These are phyloP conservation scores for Dichomitus squalens DNA, from an alignment of 1,284 basidiomycete species.

Conservation along the genomic window DNA sequence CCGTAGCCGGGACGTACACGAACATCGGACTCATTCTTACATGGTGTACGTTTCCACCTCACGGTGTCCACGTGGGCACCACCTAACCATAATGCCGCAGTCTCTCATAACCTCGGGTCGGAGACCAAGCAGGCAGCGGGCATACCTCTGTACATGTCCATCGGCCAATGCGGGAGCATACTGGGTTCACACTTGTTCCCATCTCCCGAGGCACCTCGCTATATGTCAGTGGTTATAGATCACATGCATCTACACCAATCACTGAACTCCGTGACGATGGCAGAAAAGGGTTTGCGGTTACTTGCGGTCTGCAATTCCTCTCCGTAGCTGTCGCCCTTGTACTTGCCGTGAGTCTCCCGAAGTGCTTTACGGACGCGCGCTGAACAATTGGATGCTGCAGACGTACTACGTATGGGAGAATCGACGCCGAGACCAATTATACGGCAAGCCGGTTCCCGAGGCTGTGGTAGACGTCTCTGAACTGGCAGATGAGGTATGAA, in stretches of 20 bases:
- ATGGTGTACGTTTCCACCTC: slow-evolving; percentile 58
- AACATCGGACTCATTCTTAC: slow-evolving; percentile 68
- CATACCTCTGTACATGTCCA: slow-evolving; percentile 75
- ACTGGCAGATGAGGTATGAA: background rate
- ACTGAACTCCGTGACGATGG: background rate
- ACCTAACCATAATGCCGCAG: slow-evolving; percentile 38
- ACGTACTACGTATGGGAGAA: slow-evolving; percentile 35
- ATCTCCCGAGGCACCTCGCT: slow-evolving; percentile 59
- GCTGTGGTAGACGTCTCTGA: no score
- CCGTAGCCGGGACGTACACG: slow-evolving; percentile 70
- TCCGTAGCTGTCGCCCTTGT: slow-evolving; percentile 53
- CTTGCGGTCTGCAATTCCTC: slow-evolving; percentile 58
- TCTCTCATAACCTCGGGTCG: slow-evolving; percentile 74
- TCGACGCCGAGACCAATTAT: no score
- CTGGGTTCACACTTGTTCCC: slow-evolving; percentile 76
- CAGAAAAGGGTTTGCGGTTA: slow-evolving; percentile 69
- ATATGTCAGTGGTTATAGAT: slow-evolving; percentile 45
- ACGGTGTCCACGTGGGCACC: background rate
- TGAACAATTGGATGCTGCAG: background rate
- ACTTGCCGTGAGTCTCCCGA: slow-evolving; percentile 53
- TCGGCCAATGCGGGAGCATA: slow-evolving; percentile 74
- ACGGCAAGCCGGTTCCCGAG: no score
- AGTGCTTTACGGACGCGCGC: background rate
- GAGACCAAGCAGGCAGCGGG: slow-evolving; percentile 79
- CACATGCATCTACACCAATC: background rate